Evolutionary conservation across 352 stramenopile species (phyloP), one percentile per base, ranked within the genome.

Genomic region (Phytophthora meadii): DNA sequence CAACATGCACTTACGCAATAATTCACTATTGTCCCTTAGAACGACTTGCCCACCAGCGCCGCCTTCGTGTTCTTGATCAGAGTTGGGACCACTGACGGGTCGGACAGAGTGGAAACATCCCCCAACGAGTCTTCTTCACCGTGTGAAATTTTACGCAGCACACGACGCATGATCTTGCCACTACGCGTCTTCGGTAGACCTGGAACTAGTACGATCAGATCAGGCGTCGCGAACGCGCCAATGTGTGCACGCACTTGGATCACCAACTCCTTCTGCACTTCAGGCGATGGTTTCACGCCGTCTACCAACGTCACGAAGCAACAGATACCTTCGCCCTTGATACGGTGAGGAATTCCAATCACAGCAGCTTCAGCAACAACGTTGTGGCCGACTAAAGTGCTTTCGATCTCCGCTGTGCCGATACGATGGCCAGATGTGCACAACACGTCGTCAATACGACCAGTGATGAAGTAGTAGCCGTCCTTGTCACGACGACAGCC

Each of bases 151-250:
- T 99, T 99, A 42, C 98, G 93, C 34, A 99, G 85, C 70, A 99
- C 97, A 36, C 98, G 90, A 44, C 97, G 92, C 97, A 99, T 99
- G 74, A 99, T 99, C 85, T 99, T 98, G 47, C 97, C 97, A 58
- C 86, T 98, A 47, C 97, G 88, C 1, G 97, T 99, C 59, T 99
- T 99, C 3, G 97, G 97, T 8, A 99, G 77, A 14, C 77, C 87
- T 0, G 85, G 81, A 14, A 89, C 87, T 15, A 96, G 81, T 34
- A 98, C 81, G 61, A 99, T 98, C 64, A 98, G 79, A 61, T 99
- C 97, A 25, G 97, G 98, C 5, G 91, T 89, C 12, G 97, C 97
- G 80, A 99, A 99, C 10, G 95, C 90, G 32, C 97, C 97, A 64
- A 99, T 99, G 37, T 89, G 80, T 42, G 81, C 73, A 40, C 97